These are phyloP conservation scores for Tylopilus sp. DNA, from an alignment of 768 basidiomycete species.

Conservation along the genomic window DNA sequence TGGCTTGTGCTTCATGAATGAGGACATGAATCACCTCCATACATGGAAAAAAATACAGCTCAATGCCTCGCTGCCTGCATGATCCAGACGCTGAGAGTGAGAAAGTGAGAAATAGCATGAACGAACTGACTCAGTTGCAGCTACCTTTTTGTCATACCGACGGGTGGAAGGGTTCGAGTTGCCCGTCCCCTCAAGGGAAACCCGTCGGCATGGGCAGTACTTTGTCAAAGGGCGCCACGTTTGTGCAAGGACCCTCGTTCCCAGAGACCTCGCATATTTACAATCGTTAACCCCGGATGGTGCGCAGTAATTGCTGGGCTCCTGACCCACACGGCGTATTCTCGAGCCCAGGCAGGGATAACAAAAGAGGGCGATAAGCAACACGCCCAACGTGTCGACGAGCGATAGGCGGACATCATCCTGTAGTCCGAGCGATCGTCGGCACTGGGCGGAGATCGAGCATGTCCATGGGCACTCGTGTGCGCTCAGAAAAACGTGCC, in stretches of 20 bases:
- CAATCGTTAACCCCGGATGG: neutral
- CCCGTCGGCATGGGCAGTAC: neutral
- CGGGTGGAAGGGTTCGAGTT: too few relatives aligned
- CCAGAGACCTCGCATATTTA: neutral
- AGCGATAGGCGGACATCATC: neutral
- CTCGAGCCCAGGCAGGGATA: neutral
- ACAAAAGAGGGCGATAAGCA: neutral
- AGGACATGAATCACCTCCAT: too few relatives aligned
- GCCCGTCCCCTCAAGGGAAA: neutral
- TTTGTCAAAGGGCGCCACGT: too few relatives aligned
- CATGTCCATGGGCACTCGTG: too few relatives aligned
- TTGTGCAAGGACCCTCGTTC: neutral
- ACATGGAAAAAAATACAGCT: too few relatives aligned
- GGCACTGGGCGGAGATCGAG: neutral
- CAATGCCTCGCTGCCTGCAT: too few relatives aligned
- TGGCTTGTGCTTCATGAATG: too few relatives aligned
- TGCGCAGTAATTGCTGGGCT: neutral
- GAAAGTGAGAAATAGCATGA: too few relatives aligned
- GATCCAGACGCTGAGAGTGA: too few relatives aligned
- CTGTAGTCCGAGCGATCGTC: neutral
- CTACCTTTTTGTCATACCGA: too few relatives aligned
- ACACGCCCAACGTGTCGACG: neutral
- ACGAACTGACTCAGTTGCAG: too few relatives aligned
- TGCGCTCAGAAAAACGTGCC: neutral
- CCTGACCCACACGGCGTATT: neutral